Percentiles rank a stretch among this genome's conserved stretches.
Evolutionary conservation across 257 asterid genomes (phyloP).

Genomic region (Ocimum tenuiflorum): DNA sequence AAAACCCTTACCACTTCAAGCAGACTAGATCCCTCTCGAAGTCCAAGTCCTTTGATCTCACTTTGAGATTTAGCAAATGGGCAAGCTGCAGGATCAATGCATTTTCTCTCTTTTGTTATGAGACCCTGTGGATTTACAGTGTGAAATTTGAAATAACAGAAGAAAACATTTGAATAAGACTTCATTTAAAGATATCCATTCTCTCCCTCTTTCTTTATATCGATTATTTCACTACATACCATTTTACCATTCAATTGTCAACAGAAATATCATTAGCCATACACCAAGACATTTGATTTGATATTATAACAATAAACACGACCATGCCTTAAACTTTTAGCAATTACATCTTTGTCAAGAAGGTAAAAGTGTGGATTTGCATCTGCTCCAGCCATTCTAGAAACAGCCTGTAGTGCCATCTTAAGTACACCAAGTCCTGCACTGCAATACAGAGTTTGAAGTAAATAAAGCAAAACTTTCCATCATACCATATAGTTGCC

Average conservation of each 20-base stretch:
- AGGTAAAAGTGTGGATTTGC: constrained; percentile 92
- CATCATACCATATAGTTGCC: neutral
- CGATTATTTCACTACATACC: constrained; percentile 8
- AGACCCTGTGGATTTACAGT: constrained; percentile 64
- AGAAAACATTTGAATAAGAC: neutral
- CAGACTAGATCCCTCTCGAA: constrained; percentile 79
- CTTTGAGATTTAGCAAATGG: constrained; percentile 77
- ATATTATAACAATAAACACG: constrained; percentile 4
- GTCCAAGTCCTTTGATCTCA: constrained; percentile 65
- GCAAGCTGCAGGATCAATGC: constrained; percentile 84
- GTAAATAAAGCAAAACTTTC: constrained; percentile 16
- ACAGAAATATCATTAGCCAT: constrained; percentile 5
- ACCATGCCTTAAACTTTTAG: constrained; percentile 10
- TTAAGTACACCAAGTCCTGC: constrained; percentile 99
- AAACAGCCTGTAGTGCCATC: constrained; percentile 92
- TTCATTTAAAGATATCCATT: neutral
- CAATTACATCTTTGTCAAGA: constrained; percentile 82
- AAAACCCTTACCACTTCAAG: constrained; percentile 84
- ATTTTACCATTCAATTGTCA: neutral
- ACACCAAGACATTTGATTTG: neutral
- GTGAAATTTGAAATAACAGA: constrained; percentile 9
- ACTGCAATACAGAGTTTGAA: constrained; percentile 49
- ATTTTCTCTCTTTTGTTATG: constrained; percentile 74
- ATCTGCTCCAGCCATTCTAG: constrained; percentile 71
- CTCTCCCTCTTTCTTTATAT: neutral